phyloP scores from a whole-genome alignment of 2,329 filamentous ascomycete genomes.

The Paecilomyces fulvus region DNA sequence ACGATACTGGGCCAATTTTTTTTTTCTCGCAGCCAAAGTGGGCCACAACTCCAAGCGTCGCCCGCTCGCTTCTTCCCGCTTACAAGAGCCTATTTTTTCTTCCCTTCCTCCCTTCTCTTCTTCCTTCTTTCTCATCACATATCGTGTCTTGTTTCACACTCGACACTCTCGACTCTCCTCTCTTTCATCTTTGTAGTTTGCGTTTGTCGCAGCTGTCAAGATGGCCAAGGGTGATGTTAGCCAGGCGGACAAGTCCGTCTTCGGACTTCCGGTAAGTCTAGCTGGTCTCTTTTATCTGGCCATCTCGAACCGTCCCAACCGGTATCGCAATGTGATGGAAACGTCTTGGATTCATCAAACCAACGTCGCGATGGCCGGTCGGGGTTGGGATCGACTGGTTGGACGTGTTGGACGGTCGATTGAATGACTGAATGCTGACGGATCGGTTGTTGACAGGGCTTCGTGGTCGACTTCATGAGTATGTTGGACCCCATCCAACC shows the following conservation, averaged over 20 bases:
- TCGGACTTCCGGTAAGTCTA: constrained; percentile 44
- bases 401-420: constrained; percentile 2
- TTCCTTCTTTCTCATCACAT: constrained; percentile 35
- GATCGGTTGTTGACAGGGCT: constrained; percentile 53
- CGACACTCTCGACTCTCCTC: constrained; percentile 25
- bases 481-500: constrained; percentile 45
- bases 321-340: not conserved
- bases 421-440: constrained; percentile 18
- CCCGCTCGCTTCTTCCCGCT: constrained; percentile 28
- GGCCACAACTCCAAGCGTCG: constrained; percentile 13
- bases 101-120: constrained; percentile 34
- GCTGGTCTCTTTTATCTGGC: constrained; percentile 9
- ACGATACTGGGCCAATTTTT: constrained; percentile 8
- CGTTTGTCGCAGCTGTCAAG: constrained; percentile 30
- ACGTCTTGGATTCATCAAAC: not conserved
- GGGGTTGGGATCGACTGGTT: not conserved
- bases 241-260: constrained; percentile 46
- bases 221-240: constrained; percentile 41
- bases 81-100: constrained; percentile 31
- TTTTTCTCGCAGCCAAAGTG: constrained; percentile 3
- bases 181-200: constrained; percentile 23
- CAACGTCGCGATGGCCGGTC: not conserved
- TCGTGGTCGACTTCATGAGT: constrained; percentile 98
- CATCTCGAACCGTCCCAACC: constrained; percentile 7
- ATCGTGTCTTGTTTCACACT: constrained; percentile 26